A percentile compares a stretch with the other conserved stretches of the same genome.
phyloP scores from a whole-genome alignment of 1,284 basidiomycete genomes.

The Ceratobasidium sp. region DNA sequence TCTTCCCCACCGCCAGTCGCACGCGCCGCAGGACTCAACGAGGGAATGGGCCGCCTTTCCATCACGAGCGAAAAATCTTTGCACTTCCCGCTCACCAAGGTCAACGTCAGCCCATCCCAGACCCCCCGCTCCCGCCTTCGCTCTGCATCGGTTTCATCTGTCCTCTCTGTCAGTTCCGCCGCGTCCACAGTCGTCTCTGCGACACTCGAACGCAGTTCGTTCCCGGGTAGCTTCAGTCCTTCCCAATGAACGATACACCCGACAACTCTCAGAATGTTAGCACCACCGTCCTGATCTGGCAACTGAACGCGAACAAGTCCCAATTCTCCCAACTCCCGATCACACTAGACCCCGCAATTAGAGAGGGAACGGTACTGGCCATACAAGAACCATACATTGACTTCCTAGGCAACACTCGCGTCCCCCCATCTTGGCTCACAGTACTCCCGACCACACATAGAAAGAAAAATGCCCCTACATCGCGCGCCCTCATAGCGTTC shows the following conservation, averaged over 20 bases:
- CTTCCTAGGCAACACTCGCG: background rate
- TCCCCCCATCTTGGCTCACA: background rate
- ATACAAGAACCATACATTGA: background rate
- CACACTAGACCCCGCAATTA: background rate
- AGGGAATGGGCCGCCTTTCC: too few species aligned
- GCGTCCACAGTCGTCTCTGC: too few species aligned
- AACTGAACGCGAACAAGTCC: conserved; percentile 2
- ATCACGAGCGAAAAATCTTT: too few species aligned
- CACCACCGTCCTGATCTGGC: background rate
- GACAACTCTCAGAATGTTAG: background rate
- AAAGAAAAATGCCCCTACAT: background rate
- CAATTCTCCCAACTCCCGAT: background rate
- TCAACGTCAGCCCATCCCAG: too few species aligned
- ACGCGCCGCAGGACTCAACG: too few species aligned
- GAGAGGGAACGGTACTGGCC: background rate
- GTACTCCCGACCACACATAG: background rate
- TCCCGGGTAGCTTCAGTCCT: background rate
- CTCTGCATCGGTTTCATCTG: too few species aligned
- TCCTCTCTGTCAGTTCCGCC: too few species aligned
- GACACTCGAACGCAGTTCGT: too few species aligned
- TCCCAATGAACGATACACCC: background rate
- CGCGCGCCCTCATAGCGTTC: background rate
- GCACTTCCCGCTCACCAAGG: too few species aligned
- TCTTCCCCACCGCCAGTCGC: too few species aligned
- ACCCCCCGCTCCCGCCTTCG: too few species aligned